phyloP scores from a whole-genome alignment of 2,329 filamentous ascomycete genomes.

The Eurotiales sp. region DNA sequence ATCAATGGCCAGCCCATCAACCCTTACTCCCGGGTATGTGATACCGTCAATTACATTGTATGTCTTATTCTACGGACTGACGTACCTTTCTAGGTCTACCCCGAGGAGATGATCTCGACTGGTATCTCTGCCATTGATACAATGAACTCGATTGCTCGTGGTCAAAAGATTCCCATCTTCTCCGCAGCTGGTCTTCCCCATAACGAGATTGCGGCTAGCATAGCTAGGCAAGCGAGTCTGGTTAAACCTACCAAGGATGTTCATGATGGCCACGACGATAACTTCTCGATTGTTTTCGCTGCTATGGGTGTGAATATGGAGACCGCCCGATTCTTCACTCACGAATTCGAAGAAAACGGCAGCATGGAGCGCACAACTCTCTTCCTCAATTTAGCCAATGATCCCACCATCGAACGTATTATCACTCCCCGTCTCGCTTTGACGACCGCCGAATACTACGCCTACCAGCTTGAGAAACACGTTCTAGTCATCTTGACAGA shows the following conservation, averaged over 20 bases:
- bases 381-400: conserved; percentile 98
- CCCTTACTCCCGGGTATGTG: conserved; percentile 83
- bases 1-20: conserved; percentile 99
- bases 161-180: conserved; percentile 99
- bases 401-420: conserved; percentile 99
- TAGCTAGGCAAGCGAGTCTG: conserved; percentile 92
- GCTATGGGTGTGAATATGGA: conserved; percentile 99
- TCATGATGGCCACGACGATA: conserved; percentile 95
- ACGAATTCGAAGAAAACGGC: conserved; percentile 98
- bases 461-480: conserved; percentile 99
- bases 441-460: conserved; percentile 98
- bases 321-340: conserved; percentile 95
- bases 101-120: conserved; percentile 99
- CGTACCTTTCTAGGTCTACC: conserved; percentile 67
- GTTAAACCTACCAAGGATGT: conserved; percentile 93
- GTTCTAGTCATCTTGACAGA: conserved; percentile 98
- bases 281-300: conserved; percentile 99
- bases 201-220: conserved; percentile 98
- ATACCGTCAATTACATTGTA: background rate
- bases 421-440: conserved; percentile 97
- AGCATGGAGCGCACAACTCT: conserved; percentile 95
- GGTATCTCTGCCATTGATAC: conserved; percentile 99
- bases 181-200: conserved; percentile 96
- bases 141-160: conserved; percentile 97
- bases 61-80: background rate